Evolutionary conservation across 176 grass and related monocot genomes (phyloP).

Genomic region (Oryza nivara): DNA sequence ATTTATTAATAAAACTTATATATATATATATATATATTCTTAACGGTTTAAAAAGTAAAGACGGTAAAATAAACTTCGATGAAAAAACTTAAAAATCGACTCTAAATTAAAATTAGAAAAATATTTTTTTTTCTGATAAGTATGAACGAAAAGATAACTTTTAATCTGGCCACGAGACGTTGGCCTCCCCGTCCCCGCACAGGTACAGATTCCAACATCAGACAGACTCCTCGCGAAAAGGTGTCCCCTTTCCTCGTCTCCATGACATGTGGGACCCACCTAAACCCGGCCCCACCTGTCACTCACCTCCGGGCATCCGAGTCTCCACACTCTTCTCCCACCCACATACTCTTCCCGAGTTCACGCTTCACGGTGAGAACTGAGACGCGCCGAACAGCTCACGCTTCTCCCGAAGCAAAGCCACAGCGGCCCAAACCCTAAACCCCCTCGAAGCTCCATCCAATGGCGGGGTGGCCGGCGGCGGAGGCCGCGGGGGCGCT

Average conservation of each 20-base stretch:
- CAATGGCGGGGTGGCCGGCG: conserved; percentile 36
- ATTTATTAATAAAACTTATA: no score
- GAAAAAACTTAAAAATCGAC: no score
- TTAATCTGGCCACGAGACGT: conserved; percentile 19
- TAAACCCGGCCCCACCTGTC: not conserved
- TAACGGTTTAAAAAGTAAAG: no score
- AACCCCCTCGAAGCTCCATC: conserved; percentile 14
- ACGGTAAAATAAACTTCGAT: no score
- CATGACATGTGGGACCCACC: not conserved
- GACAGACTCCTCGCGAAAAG: not conserved
- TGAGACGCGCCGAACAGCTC: not conserved
- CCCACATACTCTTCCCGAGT: not conserved
- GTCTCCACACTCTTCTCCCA: not conserved
- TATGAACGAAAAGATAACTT: no score
- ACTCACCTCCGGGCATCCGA: not conserved
- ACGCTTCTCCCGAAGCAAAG: not conserved
- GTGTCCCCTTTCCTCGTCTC: not conserved
- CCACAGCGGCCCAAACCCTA: conserved; percentile 34
- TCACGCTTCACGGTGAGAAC: not conserved
- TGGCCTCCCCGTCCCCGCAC: conserved; percentile 21
- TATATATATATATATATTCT: no score
- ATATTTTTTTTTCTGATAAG: no score
- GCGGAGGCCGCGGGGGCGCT: not conserved
- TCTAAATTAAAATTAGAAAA: no score
- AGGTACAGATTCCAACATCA: conserved; percentile 29